A percentile compares a stretch with the other conserved stretches of the same genome.
Evolutionary conservation across 306 rosid genomes (phyloP).

Genomic region (Herpetospermum pedunculosum): DNA sequence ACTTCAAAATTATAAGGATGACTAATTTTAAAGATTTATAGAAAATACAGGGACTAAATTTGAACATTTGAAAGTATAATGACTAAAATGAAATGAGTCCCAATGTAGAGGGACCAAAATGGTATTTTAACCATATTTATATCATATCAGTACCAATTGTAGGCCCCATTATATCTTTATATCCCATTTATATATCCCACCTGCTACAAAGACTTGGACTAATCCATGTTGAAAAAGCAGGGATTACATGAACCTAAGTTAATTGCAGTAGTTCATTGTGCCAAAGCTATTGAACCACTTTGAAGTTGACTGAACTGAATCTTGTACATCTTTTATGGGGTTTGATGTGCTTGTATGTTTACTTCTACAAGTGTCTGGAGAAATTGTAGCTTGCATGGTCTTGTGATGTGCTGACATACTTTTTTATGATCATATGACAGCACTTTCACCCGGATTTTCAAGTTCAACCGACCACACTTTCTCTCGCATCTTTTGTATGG

Average conservation of each 20-base stretch:
- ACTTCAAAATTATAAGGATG: too few species aligned
- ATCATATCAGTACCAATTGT: too few species aligned
- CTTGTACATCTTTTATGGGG: background rate
- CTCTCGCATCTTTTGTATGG: slow-evolving; percentile 55
- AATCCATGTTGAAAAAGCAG: background rate
- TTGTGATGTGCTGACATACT: background rate
- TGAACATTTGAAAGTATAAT: too few species aligned
- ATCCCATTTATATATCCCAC: background rate
- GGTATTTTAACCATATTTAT: too few species aligned
- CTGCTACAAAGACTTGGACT: background rate
- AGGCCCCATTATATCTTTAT: too few species aligned
- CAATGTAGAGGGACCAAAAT: too few species aligned
- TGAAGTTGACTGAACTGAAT: background rate
- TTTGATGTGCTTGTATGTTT: background rate
- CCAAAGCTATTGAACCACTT: background rate
- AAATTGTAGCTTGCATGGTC: background rate
- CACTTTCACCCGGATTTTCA: slow-evolving; percentile 81
- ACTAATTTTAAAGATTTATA: too few species aligned
- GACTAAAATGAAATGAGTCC: too few species aligned
- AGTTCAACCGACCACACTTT: slow-evolving; percentile 48
- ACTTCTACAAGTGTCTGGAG: background rate
- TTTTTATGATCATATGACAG: slow-evolving; percentile 37
- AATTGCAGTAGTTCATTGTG: background rate
- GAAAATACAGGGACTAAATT: too few species aligned
- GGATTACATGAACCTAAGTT: background rate